Base-by-base conservation (phyloP, 352 stramenopile genomes). In the Globisporangium carolinianum region DNA sequence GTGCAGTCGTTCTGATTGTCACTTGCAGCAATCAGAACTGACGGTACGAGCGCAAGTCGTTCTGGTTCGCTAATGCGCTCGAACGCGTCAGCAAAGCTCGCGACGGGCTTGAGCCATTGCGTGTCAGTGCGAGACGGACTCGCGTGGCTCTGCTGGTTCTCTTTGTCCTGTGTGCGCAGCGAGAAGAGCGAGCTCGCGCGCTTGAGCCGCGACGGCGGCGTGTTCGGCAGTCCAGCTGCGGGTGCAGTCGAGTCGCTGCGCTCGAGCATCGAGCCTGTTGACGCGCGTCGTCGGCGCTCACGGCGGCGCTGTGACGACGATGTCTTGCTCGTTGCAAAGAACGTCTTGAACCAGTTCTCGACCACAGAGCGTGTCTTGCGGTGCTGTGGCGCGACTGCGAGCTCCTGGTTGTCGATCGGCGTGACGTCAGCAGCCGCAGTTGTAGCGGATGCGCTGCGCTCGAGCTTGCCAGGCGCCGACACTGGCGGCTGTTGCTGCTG, bases 291-390 rank as follows among this genome's bases (percentile, higher is more conserved):
- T 4, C 36, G 47, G 55, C 47, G 55, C 46, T 54, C 5, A n/a
- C 48, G 39, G 15, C 18, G 37, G 7, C 32, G 39, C 51, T 45
- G 2, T 11, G 18, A 6, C 9, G 18, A 35, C 18, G 9, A 18
- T n/a, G 47, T 18, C 11, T n/a, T n/a, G 24, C 42, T 47, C 10
- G 46, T 46, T 5, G 37, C 9, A 11, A 49, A 52, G 45, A 60
- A 36, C 47, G 15, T 60, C 37, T 53, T 36, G 46, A 60, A 38
- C 55, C 55, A 60, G 9, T n/a, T 39, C 38, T 60, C 37, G 12
- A 60, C 46, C 45, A 48, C 37, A 54, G 46, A 12, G 53, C 42
- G 35, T 32, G 53, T 15, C 42, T 51, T 6, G 43, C 8, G 8
- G 15, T 15, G 37, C 45, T 51, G 53, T 12, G 32, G 39, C 4